phyloP scores from a whole-genome alignment of 2,329 filamentous ascomycete genomes.

The Malbranchea cinnamomea region DNA sequence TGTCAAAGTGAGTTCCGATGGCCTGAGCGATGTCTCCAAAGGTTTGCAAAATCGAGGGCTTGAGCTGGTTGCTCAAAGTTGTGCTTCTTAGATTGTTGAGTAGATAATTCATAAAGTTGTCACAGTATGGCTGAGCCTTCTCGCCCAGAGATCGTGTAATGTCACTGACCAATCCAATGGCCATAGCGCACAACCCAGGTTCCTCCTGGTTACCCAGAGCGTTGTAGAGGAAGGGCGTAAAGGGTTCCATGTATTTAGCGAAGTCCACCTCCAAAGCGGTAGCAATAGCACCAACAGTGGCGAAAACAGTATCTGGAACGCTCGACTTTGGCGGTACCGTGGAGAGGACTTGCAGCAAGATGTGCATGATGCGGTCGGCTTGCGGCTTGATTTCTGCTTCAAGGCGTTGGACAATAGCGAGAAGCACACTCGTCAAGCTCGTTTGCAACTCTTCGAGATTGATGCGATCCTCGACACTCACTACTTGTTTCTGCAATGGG shows the following conservation, averaged over 20 bases:
- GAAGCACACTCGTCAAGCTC: slow-evolving; percentile 77
- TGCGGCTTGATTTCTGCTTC: slow-evolving; percentile 84
- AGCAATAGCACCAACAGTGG: slow-evolving; percentile 78
- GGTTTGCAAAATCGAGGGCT: slow-evolving; percentile 93
- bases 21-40: slow-evolving; percentile 96
- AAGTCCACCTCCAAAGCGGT: slow-evolving; percentile 88
- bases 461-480: slow-evolving; percentile 92
- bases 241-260: slow-evolving; percentile 93
- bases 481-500: slow-evolving; percentile 78
- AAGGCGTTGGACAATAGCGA: slow-evolving; percentile 79
- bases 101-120: slow-evolving; percentile 95
- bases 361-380: slow-evolving; percentile 86
- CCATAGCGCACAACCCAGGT: slow-evolving; percentile 85
- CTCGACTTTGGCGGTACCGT: slow-evolving; percentile 73
- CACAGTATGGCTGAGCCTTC: slow-evolving; percentile 86
- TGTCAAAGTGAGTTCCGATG: slow-evolving; percentile 82
- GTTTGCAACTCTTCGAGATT: slow-evolving; percentile 97
- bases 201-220: slow-evolving; percentile 93
- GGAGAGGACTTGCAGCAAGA: slow-evolving; percentile 64
- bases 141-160: slow-evolving; percentile 84
- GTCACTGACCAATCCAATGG: slow-evolving; percentile 92
- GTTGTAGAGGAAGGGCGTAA: slow-evolving; percentile 82
- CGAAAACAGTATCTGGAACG: slow-evolving; percentile 87
- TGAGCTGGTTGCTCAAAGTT: slow-evolving; percentile 86
- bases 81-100: slow-evolving; percentile 81